Conservation (phyloP, 768 basidiomycete species). For the Leccinum truebloodii region DNA sequence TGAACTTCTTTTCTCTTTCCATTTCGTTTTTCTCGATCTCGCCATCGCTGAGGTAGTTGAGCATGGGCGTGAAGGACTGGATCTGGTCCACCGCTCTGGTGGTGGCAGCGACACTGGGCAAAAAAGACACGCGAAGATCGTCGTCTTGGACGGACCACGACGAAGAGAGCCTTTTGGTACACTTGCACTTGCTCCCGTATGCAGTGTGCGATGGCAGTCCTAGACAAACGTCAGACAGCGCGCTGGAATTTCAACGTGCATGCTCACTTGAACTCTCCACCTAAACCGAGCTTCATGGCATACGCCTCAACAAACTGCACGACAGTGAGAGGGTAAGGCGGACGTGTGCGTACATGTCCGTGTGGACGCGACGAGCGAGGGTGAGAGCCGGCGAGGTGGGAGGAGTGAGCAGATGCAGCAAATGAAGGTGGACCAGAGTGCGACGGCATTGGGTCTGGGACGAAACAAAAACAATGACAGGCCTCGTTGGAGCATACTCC, state of each 20-base stretch:
- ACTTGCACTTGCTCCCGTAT: constrained; percentile 96
- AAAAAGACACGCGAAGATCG: constrained; percentile 86
- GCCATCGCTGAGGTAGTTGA: constrained; percentile 84
- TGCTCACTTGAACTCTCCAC: constrained; percentile 87
- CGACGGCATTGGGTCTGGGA: no score
- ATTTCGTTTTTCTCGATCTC: constrained; percentile 89
- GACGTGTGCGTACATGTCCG: no score
- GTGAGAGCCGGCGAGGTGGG: no score
- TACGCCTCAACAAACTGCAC: constrained; percentile 91
- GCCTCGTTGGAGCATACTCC: no score
- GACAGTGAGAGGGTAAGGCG: no score
- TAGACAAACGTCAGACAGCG: constrained; percentile 35
- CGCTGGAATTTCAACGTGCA: neutral
- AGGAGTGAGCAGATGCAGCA: no score
- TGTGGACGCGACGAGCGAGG: no score
- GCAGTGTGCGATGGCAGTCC: constrained; percentile 92
- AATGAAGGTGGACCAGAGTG: no score
- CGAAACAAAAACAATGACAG: no score
- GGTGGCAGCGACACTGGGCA: constrained; percentile 74
- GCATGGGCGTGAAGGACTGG: constrained; percentile 76
- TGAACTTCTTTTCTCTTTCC: constrained; percentile 91
- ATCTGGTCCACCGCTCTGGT: constrained; percentile 79
- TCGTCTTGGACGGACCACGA: no score
- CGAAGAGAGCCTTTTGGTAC: no score
- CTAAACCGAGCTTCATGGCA: constrained; percentile 81